Percentiles rank a stretch among this genome's conserved stretches.
Conservation (phyloP, 768 basidiomycete genomes). For the Arthromyces matolae region DNA sequence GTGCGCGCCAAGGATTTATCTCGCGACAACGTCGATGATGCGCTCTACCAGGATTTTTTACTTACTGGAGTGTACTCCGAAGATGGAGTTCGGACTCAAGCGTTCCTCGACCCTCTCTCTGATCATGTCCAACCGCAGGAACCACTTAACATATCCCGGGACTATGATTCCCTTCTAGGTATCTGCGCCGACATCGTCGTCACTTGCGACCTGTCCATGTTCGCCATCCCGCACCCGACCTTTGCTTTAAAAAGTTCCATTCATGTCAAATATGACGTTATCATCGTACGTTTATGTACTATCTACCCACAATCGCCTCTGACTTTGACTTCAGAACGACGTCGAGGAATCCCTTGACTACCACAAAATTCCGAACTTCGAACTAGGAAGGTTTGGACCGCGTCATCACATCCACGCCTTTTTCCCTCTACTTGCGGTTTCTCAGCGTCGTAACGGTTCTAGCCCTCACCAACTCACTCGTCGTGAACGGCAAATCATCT, state of each 20-base stretch:
- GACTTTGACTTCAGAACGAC: too few species aligned
- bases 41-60: not conserved
- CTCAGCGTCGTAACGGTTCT: not conserved
- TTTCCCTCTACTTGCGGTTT: conserved; percentile 22
- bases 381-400: conserved; percentile 20
- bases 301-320: too few species aligned
- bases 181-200: conserved; percentile 12
- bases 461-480: conserved; percentile 7
- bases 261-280: too few species aligned
- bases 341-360: conserved; percentile 7
- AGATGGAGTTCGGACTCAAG: not conserved
- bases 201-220: not conserved
- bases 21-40: not conserved
- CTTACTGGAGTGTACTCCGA: not conserved
- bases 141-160: conserved; percentile 7
- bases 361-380: conserved; percentile 28
- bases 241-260: conserved; percentile 1
- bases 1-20: not conserved
- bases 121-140: not conserved
- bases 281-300: too few species aligned
- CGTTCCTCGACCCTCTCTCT: conserved; percentile 2
- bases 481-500: conserved; percentile 16
- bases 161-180: conserved; percentile 20
- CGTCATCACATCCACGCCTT: conserved; percentile 21
- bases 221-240: conserved; percentile 1